Evolutionary conservation across 2,329 filamentous ascomycete species (phyloP).

Genomic region (Curvularia eragrostidis): DNA sequence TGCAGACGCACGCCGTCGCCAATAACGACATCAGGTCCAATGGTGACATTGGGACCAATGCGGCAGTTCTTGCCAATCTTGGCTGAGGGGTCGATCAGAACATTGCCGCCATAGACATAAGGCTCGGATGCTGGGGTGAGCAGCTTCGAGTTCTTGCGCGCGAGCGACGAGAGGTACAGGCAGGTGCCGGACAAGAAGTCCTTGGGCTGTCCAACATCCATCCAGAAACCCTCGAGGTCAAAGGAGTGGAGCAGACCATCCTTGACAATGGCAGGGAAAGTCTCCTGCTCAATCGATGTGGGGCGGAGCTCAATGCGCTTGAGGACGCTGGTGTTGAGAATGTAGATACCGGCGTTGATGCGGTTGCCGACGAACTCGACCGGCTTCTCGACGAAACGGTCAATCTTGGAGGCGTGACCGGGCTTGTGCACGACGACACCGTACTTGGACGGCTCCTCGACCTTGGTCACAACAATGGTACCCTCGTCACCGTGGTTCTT

Average conservation of each 20-base stretch:
- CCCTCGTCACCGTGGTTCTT: conserved; percentile 92
- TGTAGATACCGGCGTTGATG: conserved; percentile 98
- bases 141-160: conserved; percentile 87
- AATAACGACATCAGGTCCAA: conserved; percentile 89
- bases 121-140: conserved; percentile 76
- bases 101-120: conserved; percentile 91
- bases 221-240: conserved; percentile 98
- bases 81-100: conserved; percentile 89
- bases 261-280: conserved; percentile 90
- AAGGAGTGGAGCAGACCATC: conserved; percentile 94
- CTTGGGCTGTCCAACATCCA: conserved; percentile 98
- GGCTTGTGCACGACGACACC: conserved; percentile 98
- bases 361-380: conserved; percentile 98
- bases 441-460: conserved; percentile 98
- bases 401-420: conserved; percentile 86
- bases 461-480: conserved; percentile 98
- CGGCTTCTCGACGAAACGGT: conserved; percentile 99
- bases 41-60: conserved; percentile 96
- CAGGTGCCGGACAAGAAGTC: conserved; percentile 97
- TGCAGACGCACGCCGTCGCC: conserved; percentile 94
- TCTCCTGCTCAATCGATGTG: conserved; percentile 98
- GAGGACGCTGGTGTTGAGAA: conserved; percentile 90
- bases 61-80: conserved; percentile 99
- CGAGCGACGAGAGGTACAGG: conserved; percentile 90
- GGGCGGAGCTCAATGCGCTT: conserved; percentile 93